Base-by-base conservation (phyloP, 441 rosid species). In the Gossypium gossypioides region DNA sequence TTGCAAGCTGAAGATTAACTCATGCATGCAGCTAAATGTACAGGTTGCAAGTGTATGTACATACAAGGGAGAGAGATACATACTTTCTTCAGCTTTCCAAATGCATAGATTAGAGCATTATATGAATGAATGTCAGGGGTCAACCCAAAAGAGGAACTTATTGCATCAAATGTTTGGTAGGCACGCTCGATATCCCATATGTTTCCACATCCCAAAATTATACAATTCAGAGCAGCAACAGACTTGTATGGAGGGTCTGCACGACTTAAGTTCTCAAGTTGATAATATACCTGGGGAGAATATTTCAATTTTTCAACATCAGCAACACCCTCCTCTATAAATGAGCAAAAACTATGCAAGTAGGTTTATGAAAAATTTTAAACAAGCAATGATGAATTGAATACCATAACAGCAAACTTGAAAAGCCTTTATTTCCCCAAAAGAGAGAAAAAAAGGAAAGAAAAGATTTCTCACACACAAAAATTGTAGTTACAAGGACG, bases 131-230 rank as follows among this genome's bases (percentile, higher is more conserved):
- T 81, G 82, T 95, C 81, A 68, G 95, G 92, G 48, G 83, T 85
- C 84, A 95, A 77, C 65, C 89, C 96, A 73, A 95, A 95, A 15
- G 91, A 78, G 69, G 86, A 75, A 77, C 89, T 66, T 50, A 92
- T 85, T 60, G 99, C 95, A 64, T 91, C 97, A 83, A 95, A 91
- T 16, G 99, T 95, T 81, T 92, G 95, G 75, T 92, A 92, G 66
- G 99, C 95, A 76, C 98, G 98, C 65, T 92, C 94, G 34, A 92
- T 84, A 74, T 95, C 99, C 99, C 99, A 92, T 81, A 84, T 86
- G 83, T 87, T 87, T 78, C 97, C 98, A 76, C 96, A 92, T 52
- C 99, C 99, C 68, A 91, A 82, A 76, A 95, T 79, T 71, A 95
- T 74, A 87, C 98, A 95, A 78, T 95, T 95, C 59, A 95, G 74